These are phyloP conservation scores for Hondaea fermentalgiana DNA, from an alignment of 108 stramenopile genomes.

Conservation along the genomic window DNA sequence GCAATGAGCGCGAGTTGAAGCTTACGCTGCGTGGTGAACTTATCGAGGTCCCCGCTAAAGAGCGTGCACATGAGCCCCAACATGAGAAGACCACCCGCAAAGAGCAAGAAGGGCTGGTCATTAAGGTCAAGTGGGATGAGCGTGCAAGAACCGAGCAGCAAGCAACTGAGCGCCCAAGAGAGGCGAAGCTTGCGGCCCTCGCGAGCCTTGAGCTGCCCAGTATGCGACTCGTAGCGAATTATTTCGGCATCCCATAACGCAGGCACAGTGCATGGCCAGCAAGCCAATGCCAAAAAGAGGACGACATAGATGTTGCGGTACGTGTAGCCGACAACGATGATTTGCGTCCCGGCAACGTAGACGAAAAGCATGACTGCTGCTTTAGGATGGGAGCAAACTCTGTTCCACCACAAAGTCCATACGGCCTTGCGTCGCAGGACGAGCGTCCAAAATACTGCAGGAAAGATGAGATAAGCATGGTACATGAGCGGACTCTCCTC, in stretches of 20 bases:
- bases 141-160: not conserved
- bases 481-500: not conserved
- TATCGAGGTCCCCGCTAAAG: not conserved
- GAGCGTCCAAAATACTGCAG: not conserved
- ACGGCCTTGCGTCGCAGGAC: not conserved
- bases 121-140: not conserved
- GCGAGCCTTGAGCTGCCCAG: not conserved
- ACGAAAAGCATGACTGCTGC: not conserved
- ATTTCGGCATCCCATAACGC: not conserved
- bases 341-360: not conserved
- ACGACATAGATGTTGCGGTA: not conserved
- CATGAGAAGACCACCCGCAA: not conserved
- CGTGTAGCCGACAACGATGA: not conserved
- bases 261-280: not conserved
- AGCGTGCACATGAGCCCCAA: not conserved
- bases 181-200: not conserved
- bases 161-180: not conserved
- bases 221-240: not conserved
- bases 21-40: not conserved
- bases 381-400: not conserved
- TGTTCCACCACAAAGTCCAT: not conserved
- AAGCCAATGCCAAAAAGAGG: not conserved
- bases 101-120: not conserved
- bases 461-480: not conserved
- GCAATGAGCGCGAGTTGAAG: not conserved